phyloP scores from a whole-genome alignment of 116 monocot species.

The Papilionanthe hybrid region DNA sequence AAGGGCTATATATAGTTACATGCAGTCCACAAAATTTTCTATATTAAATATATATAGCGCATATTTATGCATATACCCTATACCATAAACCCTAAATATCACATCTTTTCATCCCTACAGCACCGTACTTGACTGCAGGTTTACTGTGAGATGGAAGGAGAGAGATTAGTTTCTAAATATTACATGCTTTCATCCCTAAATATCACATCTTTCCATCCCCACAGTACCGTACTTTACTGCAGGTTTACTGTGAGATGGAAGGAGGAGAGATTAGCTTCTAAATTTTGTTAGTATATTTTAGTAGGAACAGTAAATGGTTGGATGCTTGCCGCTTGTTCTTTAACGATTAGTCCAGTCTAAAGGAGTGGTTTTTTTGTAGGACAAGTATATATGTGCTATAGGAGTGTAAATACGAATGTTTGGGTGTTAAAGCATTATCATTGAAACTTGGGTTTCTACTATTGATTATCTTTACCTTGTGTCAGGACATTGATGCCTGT shows the following conservation, averaged over 20 bases:
- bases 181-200: neutral
- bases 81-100: neutral
- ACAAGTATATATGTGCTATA: neutral
- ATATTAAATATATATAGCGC: neutral
- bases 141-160: neutral
- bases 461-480: neutral
- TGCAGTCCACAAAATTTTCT: neutral
- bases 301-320: neutral
- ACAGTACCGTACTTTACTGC: no score
- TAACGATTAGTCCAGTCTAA: neutral
- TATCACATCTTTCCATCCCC: neutral
- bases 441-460: neutral
- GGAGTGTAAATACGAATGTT: neutral
- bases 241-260: neutral
- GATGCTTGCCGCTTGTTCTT: neutral
- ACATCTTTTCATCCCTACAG: neutral
- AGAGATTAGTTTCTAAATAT: constrained; percentile 1
- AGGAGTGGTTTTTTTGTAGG: neutral
- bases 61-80: neutral
- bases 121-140: neutral
- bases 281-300: neutral
- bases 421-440: neutral
- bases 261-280: constrained; percentile 1
- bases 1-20: neutral
- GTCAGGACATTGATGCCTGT: neutral